A percentile compares a stretch with the other conserved stretches of the same genome.
phyloP scores from a whole-genome alignment of 192 early-diverging fungal species.

The Umbelopsis vinacea region DNA sequence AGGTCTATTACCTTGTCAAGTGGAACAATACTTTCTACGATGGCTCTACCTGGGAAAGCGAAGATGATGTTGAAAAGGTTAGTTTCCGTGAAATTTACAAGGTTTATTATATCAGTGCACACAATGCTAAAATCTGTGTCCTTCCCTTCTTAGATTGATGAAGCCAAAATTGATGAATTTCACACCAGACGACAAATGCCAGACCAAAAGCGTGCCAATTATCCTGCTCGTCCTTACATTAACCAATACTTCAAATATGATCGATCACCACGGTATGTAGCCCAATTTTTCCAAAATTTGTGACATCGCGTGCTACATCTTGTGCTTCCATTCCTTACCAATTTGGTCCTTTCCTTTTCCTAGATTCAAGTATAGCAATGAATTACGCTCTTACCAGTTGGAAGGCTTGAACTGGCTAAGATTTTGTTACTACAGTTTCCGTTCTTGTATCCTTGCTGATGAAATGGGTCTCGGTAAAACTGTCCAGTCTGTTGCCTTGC shows the following conservation, averaged over 20 bases:
- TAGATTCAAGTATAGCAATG: constrained; percentile 71
- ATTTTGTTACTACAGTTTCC: constrained; percentile 76
- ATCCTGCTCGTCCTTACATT: constrained; percentile 51
- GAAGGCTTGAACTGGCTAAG: constrained; percentile 86
- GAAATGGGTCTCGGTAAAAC: constrained; percentile 95
- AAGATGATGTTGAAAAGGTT: constrained; percentile 49
- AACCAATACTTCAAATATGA: constrained; percentile 58
- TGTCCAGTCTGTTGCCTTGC: constrained; percentile 77
- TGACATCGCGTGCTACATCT: too few species aligned
- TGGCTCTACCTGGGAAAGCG: constrained; percentile 72
- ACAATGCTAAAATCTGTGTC: not conserved
- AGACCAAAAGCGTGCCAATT: constrained; percentile 46
- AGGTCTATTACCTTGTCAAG: constrained; percentile 76
- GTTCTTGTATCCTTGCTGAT: constrained; percentile 90
- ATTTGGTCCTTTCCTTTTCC: not conserved
- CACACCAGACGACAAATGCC: constrained; percentile 61
- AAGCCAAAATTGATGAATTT: constrained; percentile 69
- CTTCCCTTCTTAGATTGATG: constrained; percentile 60
- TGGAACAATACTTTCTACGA: constrained; percentile 79
- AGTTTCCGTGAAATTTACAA: too few species aligned
- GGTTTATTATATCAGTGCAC: too few species aligned
- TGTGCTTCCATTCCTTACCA: not conserved
- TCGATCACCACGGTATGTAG: constrained; percentile 56
- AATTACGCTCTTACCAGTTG: constrained; percentile 75
- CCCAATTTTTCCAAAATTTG: too few species aligned